Conservation (phyloP, 208 protist genomes). For the Acanthamoeba castellanii region DNA sequence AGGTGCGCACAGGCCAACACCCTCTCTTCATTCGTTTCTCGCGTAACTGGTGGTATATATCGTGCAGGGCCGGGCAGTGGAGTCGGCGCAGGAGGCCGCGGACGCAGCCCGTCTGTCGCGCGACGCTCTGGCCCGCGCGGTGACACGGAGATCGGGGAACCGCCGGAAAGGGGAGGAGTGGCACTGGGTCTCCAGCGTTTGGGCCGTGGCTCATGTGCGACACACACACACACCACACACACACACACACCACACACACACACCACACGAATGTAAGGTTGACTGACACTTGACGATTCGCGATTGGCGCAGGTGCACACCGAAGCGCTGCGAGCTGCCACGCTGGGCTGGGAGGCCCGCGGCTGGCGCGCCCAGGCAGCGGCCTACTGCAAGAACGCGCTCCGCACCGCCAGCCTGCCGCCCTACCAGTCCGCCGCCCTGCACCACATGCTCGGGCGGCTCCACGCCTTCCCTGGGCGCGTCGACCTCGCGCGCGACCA, state of each 20-base stretch:
- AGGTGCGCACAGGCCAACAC: neutral
- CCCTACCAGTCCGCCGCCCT: slow-evolving; percentile 1
- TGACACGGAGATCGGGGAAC: neutral
- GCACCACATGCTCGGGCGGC: slow-evolving; percentile 31
- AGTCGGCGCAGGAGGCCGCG: slow-evolving; percentile 22
- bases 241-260: too few species aligned
- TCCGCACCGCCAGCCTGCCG: neutral
- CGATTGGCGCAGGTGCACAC: slow-evolving; percentile 5
- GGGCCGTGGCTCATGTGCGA: slow-evolving; percentile 19
- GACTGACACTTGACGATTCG: too few species aligned
- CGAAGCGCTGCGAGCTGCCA: slow-evolving; percentile 24
- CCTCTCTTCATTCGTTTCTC: neutral
- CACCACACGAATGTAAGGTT: too few species aligned
- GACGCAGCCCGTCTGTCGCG: slow-evolving; percentile 3
- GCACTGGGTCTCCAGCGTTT: slow-evolving; percentile 23
- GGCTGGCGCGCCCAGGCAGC: slow-evolving; percentile 25
- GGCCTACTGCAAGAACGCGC: slow-evolving; percentile 52
- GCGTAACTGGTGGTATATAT: too few species aligned
- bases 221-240: too few species aligned
- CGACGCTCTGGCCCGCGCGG: neutral
- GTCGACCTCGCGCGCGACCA: neutral
- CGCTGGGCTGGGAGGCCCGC: slow-evolving; percentile 32
- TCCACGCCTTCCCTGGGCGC: neutral
- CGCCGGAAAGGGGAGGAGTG: neutral
- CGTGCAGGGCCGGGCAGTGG: neutral